phyloP scores from a whole-genome alignment of 768 basidiomycete species.

The Suillus tomentosus region DNA sequence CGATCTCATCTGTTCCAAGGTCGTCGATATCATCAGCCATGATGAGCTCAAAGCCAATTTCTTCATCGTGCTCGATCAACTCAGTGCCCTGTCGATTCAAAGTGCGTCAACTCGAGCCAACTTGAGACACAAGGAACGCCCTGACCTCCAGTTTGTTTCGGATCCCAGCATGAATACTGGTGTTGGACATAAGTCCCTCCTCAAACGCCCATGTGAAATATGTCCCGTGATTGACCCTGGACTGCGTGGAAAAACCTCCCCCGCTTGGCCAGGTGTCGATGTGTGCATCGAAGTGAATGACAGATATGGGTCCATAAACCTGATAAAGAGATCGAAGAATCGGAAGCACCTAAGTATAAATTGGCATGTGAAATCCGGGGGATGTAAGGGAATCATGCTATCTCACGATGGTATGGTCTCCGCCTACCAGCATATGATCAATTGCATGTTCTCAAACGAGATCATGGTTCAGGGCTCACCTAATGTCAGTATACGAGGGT shows the following conservation, averaged over 20 bases:
- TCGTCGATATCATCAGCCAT: constrained; percentile 80
- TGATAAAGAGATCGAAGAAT: constrained; percentile 73
- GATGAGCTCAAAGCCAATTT: constrained; percentile 73
- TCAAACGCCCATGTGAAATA: constrained; percentile 78
- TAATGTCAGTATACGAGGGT: constrained; percentile 69
- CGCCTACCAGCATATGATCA: constrained; percentile 50
- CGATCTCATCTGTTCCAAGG: constrained; percentile 63
- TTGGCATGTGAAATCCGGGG: not conserved
- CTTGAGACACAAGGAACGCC: not conserved
- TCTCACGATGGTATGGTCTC: constrained; percentile 76
- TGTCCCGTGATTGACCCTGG: constrained; percentile 72
- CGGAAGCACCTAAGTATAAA: constrained; percentile 42
- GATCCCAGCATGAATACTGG: constrained; percentile 78
- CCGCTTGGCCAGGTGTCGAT: constrained; percentile 48
- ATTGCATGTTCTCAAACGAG: not conserved
- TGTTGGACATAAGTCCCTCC: constrained; percentile 69
- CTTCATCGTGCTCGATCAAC: constrained; percentile 57
- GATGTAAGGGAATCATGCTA: not conserved
- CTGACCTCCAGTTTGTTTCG: constrained; percentile 61
- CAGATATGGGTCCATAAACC: constrained; percentile 72
- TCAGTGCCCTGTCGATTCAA: constrained; percentile 12
- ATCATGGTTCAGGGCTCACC: constrained; percentile 6
- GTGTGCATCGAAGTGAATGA: constrained; percentile 76
- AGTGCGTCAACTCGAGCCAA: not conserved
- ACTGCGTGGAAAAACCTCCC: constrained; percentile 47